Percentiles rank a stretch among this genome's conserved stretches.
These are phyloP conservation scores for Streptanthus diversifolius DNA, from an alignment of 345 rosid genomes.

Conservation along the genomic window DNA sequence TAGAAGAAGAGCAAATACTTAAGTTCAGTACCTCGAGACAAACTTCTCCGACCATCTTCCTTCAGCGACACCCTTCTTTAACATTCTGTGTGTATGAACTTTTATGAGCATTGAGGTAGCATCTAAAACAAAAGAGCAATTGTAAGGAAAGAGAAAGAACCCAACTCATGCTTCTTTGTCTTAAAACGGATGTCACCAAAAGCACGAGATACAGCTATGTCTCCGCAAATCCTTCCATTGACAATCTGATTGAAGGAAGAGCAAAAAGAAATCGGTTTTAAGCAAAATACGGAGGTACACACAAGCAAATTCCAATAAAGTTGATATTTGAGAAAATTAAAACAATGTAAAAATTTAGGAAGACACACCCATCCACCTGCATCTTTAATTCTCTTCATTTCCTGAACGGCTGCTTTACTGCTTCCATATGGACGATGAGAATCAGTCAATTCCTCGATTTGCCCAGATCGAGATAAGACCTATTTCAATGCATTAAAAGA, in stretches of 20 bases:
- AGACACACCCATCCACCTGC: constrained; percentile 96
- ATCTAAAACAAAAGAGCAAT: not conserved
- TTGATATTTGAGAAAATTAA: not conserved
- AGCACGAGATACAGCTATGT: constrained; percentile 92
- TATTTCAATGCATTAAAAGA: constrained; percentile 23
- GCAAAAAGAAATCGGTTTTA: not conserved
- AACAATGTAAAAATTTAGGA: not conserved
- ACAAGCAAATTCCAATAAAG: not conserved
- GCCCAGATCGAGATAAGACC: constrained; percentile 84
- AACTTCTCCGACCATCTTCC: constrained; percentile 89
- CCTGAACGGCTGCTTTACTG: constrained; percentile 58
- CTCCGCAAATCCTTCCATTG: constrained; percentile 94
- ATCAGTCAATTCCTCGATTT: constrained; percentile 61
- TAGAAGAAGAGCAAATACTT: too few relatives aligned
- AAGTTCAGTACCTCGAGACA: constrained; percentile 57
- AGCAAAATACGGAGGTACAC: not conserved
- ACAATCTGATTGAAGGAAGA: constrained; percentile 42
- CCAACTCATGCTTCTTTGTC: constrained; percentile 82
- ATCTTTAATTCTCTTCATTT: constrained; percentile 86
- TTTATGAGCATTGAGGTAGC: constrained; percentile 6
- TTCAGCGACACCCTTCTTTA: constrained; percentile 78
- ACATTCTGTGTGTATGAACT: constrained; percentile 55
- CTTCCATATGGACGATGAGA: constrained; percentile 92
- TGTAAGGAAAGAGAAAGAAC: constrained; percentile 28
- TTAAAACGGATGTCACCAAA: constrained; percentile 89